These are phyloP conservation scores for Fusarium decemcellulare DNA, from an alignment of 2,329 filamentous ascomycete genomes.

Conservation along the genomic window DNA sequence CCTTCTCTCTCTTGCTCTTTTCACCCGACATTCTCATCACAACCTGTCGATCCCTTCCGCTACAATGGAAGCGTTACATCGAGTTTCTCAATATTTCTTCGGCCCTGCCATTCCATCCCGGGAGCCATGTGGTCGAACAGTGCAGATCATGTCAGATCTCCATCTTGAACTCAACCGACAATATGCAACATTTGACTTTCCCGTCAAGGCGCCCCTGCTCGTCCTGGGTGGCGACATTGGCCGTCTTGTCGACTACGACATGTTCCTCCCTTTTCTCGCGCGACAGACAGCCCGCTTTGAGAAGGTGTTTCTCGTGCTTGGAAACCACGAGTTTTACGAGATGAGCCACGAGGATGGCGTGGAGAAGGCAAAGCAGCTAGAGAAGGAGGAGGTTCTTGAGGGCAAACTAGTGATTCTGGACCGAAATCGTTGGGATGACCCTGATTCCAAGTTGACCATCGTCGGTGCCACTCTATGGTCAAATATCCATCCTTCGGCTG, in stretches of 20 bases:
- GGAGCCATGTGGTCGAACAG: conserved; percentile 37
- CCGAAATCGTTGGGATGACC: conserved; percentile 56
- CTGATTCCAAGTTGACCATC: conserved; percentile 60
- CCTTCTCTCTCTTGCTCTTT: neutral
- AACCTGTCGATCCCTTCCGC: neutral
- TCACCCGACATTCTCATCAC: neutral
- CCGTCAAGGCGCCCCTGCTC: conserved; percentile 57
- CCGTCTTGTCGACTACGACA: conserved; percentile 61
- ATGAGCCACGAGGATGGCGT: conserved; percentile 56
- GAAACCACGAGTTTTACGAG: conserved; percentile 69
- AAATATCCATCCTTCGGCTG: conserved; percentile 56
- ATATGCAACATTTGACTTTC: conserved; percentile 59
- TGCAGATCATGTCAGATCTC: conserved; percentile 63
- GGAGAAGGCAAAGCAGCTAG: conserved; percentile 53
- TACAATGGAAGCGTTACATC: conserved; percentile 33
- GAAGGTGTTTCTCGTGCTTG: conserved; percentile 63
- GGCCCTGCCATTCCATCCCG: conserved; percentile 23
- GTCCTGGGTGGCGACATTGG: conserved; percentile 67
- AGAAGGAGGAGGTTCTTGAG: conserved; percentile 54
- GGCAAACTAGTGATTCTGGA: conserved; percentile 61
- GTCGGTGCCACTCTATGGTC: conserved; percentile 73
- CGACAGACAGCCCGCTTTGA: conserved; percentile 58
- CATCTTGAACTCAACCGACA: conserved; percentile 63
- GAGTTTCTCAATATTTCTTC: conserved; percentile 41
- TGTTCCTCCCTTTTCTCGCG: conserved; percentile 60